Conservation (phyloP, 345 rosid genomes). For the Lepidium sativum region DNA sequence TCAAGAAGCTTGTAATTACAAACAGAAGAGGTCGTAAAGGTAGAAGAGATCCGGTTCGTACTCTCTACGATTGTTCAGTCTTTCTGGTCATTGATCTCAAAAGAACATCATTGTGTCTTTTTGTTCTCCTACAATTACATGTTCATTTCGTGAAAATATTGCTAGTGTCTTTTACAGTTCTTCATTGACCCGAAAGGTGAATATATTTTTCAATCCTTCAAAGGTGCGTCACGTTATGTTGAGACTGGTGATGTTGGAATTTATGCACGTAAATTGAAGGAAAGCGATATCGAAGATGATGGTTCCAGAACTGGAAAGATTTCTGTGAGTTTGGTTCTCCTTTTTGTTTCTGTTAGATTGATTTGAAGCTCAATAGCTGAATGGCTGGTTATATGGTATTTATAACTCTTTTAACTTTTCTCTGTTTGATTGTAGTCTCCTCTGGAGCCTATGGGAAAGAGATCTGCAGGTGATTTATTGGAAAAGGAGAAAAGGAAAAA, state of each 20-base stretch:
- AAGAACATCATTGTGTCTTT: neutral
- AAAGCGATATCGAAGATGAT: constrained; percentile 21
- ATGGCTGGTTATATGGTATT: neutral
- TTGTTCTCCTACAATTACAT: neutral
- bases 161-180: constrained; percentile 37
- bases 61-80: constrained; percentile 2
- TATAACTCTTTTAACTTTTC: neutral
- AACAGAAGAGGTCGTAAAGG: constrained; percentile 41
- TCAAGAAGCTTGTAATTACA: constrained; percentile 51
- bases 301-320: constrained; percentile 37
- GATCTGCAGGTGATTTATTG: neutral
- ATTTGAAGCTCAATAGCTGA: neutral
- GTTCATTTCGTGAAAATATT: neutral
- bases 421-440: neutral
- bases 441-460: neutral
- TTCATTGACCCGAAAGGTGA: constrained; percentile 78
- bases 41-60: constrained; percentile 66
- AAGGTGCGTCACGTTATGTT: constrained; percentile 63
- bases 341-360: neutral
- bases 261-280: constrained; percentile 51
- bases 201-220: constrained; percentile 77
- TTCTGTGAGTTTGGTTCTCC: constrained; percentile 31
- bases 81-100: neutral
- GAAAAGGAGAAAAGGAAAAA: neutral
- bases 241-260: constrained; percentile 56